Percentiles rank a stretch among this genome's conserved stretches.
Conservation (phyloP, 78 protist species). For the Tieghemostelium lacteum region DNA sequence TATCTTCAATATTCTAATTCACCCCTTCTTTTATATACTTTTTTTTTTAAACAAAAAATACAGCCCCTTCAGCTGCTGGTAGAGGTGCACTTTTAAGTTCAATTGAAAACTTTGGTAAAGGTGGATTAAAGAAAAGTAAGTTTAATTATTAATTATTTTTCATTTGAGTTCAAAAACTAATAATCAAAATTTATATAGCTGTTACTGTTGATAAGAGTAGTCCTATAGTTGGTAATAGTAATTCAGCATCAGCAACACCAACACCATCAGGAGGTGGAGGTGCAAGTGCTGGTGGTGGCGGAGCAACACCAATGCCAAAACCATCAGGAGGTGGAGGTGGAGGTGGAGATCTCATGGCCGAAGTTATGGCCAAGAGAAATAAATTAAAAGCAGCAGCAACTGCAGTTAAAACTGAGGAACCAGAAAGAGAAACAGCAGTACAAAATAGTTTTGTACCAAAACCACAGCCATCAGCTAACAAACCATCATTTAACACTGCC, state of each 20-base stretch:
- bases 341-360: slow-evolving; percentile 82
- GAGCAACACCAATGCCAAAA: background rate
- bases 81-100: slow-evolving; percentile 57
- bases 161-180: background rate
- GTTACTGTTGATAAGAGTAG: slow-evolving; percentile 68
- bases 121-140: slow-evolving; percentile 58
- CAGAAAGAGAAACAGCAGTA: slow-evolving; percentile 1
- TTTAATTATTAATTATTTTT: background rate
- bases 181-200: slow-evolving; percentile 30
- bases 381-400: slow-evolving; percentile 62
- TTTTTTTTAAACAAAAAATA: background rate
- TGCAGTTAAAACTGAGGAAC: slow-evolving; percentile 5
- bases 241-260: background rate
- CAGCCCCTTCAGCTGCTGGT: background rate
- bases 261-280: slow-evolving; percentile 15
- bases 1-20: too few relatives aligned
- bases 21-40: background rate
- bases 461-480: slow-evolving; percentile 4
- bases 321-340: slow-evolving; percentile 67
- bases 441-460: background rate
- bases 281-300: slow-evolving; percentile 1
- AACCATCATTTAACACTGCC: slow-evolving; percentile 20
- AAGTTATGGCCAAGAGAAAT: slow-evolving; percentile 61
- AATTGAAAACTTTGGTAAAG: slow-evolving; percentile 60
- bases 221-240: slow-evolving; percentile 1